These are phyloP conservation scores for Iris pallida DNA, from an alignment of 116 monocot species.

Conservation along the genomic window DNA sequence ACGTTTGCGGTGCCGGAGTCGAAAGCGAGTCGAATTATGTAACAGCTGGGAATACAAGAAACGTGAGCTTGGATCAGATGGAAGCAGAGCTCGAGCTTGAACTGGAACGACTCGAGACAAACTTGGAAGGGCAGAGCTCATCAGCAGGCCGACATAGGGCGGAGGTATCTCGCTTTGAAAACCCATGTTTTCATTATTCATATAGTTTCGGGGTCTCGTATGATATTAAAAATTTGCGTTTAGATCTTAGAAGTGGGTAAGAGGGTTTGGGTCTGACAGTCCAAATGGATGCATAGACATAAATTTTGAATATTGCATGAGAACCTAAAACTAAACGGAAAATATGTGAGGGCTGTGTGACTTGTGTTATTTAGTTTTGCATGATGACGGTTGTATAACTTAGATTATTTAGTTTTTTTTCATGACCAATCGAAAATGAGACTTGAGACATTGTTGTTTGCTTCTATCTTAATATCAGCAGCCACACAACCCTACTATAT, in stretches of 20 bases:
- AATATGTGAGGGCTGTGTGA: too few species aligned
- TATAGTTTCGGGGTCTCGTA: neutral
- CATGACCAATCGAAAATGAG: too few species aligned
- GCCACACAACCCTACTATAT: too few species aligned
- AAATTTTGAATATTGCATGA: too few species aligned
- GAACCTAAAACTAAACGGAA: too few species aligned
- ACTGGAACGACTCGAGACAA: conserved; percentile 38
- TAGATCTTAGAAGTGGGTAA: neutral
- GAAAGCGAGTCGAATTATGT: conserved; percentile 9
- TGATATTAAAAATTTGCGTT: neutral
- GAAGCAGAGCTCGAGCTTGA: conserved; percentile 77
- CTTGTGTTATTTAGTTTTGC: too few species aligned
- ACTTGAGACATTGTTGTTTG: too few species aligned
- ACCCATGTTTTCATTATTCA: neutral
- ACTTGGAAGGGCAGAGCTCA: conserved; percentile 20
- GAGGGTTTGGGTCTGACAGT: neutral
- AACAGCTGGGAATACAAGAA: neutral
- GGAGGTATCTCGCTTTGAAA: conserved; percentile 17
- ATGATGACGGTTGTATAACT: too few species aligned
- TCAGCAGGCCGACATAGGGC: conserved; percentile 2
- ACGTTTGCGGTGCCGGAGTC: conserved; percentile 9
- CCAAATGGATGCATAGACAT: neutral
- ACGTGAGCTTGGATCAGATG: conserved; percentile 31
- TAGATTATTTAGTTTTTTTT: too few species aligned
- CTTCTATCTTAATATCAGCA: too few species aligned